Percentiles rank a stretch among this genome's conserved stretches.
Conservation (phyloP, 768 basidiomycete genomes). For the Mycena pura region DNA sequence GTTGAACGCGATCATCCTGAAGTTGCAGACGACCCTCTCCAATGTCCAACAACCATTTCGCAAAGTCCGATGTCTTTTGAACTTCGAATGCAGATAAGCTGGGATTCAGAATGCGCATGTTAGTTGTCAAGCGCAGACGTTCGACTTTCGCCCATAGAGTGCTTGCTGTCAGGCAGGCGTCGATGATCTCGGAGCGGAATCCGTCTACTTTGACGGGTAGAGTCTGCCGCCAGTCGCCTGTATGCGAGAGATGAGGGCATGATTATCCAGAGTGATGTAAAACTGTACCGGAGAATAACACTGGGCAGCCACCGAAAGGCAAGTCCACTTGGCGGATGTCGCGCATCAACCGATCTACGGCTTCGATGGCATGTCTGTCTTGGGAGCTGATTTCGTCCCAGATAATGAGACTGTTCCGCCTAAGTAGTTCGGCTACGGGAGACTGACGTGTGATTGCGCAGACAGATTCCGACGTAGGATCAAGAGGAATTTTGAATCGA, state of each 20-base stretch:
- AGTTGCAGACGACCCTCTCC: not conserved
- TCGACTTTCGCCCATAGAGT: not conserved
- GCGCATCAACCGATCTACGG: constrained; percentile 32
- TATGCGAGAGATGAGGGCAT: too few relatives aligned
- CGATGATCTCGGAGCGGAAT: constrained; percentile 38
- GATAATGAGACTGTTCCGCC: constrained; percentile 19
- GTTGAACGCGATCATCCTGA: not conserved
- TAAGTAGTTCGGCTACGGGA: constrained; percentile 30
- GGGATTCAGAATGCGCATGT: too few relatives aligned
- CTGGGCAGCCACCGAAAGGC: constrained; percentile 20
- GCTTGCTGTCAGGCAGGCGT: constrained; percentile 20
- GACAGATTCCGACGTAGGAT: constrained; percentile 35
- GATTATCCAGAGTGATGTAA: too few relatives aligned
- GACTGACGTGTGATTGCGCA: constrained; percentile 47
- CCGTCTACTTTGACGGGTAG: constrained; percentile 43
- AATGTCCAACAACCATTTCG: constrained; percentile 7
- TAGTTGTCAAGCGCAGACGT: not conserved
- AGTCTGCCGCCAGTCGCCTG: constrained; percentile 47
- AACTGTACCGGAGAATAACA: constrained; percentile 34
- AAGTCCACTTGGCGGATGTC: constrained; percentile 32
- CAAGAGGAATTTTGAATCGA: not conserved
- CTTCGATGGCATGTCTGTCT: not conserved
- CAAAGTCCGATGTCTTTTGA: constrained; percentile 1
- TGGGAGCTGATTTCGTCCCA: not conserved
- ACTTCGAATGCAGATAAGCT: too few relatives aligned